phyloP scores from a whole-genome alignment of 768 basidiomycete genomes.

The Filobasidium floriforme region DNA sequence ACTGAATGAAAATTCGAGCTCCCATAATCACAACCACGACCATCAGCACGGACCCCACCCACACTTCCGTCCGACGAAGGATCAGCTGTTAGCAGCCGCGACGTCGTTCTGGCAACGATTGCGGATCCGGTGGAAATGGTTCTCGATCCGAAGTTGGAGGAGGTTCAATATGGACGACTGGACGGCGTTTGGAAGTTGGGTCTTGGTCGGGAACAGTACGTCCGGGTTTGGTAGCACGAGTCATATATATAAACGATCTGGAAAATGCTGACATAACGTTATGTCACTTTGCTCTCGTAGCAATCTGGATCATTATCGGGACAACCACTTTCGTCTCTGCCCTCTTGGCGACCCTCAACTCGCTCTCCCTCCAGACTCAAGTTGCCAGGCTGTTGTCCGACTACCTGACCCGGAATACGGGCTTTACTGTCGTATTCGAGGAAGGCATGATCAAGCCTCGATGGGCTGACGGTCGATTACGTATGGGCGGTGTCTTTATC shows the following conservation, averaged over 20 bases:
- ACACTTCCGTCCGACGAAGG: constrained; percentile 61
- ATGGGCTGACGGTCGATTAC: constrained; percentile 52
- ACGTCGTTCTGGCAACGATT: constrained; percentile 84
- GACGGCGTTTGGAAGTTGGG: constrained; percentile 92
- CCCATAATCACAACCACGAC: constrained; percentile 7
- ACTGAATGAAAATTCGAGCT: constrained; percentile 16
- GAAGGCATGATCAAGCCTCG: neutral
- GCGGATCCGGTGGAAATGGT: constrained; percentile 93
- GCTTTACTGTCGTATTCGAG: constrained; percentile 60
- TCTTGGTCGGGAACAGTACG: constrained; percentile 77
- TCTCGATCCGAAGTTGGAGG: constrained; percentile 87
- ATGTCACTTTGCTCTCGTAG: neutral
- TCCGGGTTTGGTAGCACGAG: neutral
- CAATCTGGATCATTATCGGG: constrained; percentile 5
- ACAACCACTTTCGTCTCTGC: constrained; percentile 94
- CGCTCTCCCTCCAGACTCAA: constrained; percentile 60
- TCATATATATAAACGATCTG: too few relatives aligned
- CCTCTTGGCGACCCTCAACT: constrained; percentile 79
- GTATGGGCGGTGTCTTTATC: constrained; percentile 61
- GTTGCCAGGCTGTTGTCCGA: constrained; percentile 82
- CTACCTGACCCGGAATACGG: constrained; percentile 86
- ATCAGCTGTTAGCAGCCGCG: constrained; percentile 79
- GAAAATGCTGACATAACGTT: neutral
- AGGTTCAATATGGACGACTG: constrained; percentile 95
- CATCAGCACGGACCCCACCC: constrained; percentile 27